Conservation (phyloP, 371 early-diverging fungal species). For the Actinomortierella wolfii region DNA sequence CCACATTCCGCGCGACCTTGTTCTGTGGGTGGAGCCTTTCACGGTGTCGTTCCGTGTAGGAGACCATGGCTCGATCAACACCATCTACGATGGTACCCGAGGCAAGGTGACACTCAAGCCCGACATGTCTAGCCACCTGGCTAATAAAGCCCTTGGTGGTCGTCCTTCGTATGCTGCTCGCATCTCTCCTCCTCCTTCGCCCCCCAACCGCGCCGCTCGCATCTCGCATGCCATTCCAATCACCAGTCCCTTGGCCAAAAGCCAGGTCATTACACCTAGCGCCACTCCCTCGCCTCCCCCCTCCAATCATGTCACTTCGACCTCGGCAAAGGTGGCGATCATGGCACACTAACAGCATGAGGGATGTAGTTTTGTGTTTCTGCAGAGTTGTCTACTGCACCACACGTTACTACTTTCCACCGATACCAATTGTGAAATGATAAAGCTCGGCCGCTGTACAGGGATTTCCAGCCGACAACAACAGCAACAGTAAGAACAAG, state of each 20-base stretch:
- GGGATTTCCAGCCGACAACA: not conserved
- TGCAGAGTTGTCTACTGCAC: no score
- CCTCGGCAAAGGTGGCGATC: constrained; percentile 28
- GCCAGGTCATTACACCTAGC: constrained; percentile 39
- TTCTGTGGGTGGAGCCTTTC: constrained; percentile 81
- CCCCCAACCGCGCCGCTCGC: constrained; percentile 28
- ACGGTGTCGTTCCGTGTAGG: constrained; percentile 75
- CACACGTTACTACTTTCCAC: not conserved
- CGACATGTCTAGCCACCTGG: constrained; percentile 41
- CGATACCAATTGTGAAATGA: not conserved
- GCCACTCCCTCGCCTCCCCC: constrained; percentile 33
- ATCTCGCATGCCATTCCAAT: constrained; percentile 44
- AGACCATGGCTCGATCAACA: constrained; percentile 71
- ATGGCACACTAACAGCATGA: constrained; percentile 20
- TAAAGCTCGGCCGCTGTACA: no score
- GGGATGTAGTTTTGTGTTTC: no score
- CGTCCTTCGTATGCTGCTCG: constrained; percentile 52
- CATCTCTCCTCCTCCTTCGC: constrained; percentile 56
- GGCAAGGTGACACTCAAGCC: constrained; percentile 57
- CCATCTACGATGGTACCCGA: constrained; percentile 67
- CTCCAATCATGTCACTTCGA: no score
- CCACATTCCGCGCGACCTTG: constrained; percentile 71
- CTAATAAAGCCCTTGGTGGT: constrained; percentile 16
- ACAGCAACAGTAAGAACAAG: constrained; percentile 15
- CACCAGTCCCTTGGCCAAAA: constrained; percentile 52